A percentile compares a stretch with the other conserved stretches of the same genome.
These are phyloP conservation scores for Coprinellus micaceus DNA, from an alignment of 768 basidiomycete species.

Conservation along the genomic window DNA sequence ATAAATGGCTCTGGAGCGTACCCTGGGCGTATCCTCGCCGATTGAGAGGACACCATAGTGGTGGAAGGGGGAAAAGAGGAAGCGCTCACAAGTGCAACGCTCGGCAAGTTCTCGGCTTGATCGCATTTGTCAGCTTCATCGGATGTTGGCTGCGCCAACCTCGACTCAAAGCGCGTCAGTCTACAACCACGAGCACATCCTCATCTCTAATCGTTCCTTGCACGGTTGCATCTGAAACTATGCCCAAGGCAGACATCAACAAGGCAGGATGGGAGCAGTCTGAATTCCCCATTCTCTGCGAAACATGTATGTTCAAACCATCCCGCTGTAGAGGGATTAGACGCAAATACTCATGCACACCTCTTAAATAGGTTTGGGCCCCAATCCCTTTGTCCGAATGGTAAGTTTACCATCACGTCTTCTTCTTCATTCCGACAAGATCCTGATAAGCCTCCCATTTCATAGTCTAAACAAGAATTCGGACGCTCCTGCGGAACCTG, in stretches of 20 bases:
- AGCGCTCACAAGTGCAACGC: no score
- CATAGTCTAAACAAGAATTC: conserved; percentile 93
- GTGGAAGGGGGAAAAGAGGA: no score
- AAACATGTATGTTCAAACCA: conserved; percentile 63
- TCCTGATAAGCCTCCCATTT: conserved; percentile 5
- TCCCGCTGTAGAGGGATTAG: conserved; percentile 2
- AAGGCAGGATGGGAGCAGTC: conserved; percentile 93
- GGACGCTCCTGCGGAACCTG: conserved; percentile 97
- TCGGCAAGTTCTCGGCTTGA: no score
- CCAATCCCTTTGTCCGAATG: conserved; percentile 94
- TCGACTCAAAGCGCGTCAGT: no score
- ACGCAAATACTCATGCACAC: conserved; percentile 1
- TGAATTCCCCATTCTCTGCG: conserved; percentile 91
- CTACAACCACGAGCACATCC: no score
- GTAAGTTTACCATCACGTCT: conserved; percentile 38
- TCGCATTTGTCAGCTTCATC: no score
- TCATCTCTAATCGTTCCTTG: no score
- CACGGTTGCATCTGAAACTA: no score
- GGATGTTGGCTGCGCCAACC: no score
- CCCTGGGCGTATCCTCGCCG: no score
- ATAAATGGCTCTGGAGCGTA: no score
- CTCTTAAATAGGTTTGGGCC: conserved; percentile 63
- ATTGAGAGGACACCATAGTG: no score
- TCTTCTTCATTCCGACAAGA: not conserved
- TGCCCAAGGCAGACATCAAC: conserved; percentile 87